A percentile compares a stretch with the other conserved stretches of the same genome.
Conservation (phyloP, 2,329 filamentous ascomycete species). For the Fusarium albosuccineum region DNA sequence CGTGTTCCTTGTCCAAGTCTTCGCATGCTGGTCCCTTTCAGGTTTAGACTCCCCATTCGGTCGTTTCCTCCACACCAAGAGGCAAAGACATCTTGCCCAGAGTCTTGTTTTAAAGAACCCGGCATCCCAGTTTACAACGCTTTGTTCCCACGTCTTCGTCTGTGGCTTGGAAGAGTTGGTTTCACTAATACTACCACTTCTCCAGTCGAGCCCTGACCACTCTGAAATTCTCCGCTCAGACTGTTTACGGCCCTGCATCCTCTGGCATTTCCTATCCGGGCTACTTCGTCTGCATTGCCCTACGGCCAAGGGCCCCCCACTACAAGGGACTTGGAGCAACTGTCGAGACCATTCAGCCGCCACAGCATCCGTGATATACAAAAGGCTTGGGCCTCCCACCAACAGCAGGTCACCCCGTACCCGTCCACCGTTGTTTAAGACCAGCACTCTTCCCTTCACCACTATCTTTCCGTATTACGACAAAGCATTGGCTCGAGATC, state of each 20-base stretch:
- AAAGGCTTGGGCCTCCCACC: constrained; percentile 47
- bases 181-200: constrained; percentile 46
- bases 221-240: constrained; percentile 47
- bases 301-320: constrained; percentile 44
- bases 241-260: constrained; percentile 42
- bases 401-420: constrained; percentile 26
- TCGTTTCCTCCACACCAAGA: constrained; percentile 47
- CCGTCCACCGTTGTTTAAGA: constrained; percentile 26
- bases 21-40: constrained; percentile 47
- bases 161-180: constrained; percentile 47
- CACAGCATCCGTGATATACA: constrained; percentile 50
- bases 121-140: constrained; percentile 41
- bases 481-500: constrained; percentile 16
- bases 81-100: constrained; percentile 35
- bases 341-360: constrained; percentile 42
- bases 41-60: constrained; percentile 48
- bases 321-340: constrained; percentile 36
- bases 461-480: constrained; percentile 21
- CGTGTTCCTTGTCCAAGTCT: constrained; percentile 46
- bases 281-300: constrained; percentile 52
- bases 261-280: constrained; percentile 57
- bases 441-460: constrained; percentile 19
- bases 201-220: constrained; percentile 46
- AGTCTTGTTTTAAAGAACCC: constrained; percentile 42
- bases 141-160: constrained; percentile 43